Evolutionary conservation across 2,329 filamentous ascomycete genomes (phyloP).

Genomic region (Ophiosphaerella herpotricha): DNA sequence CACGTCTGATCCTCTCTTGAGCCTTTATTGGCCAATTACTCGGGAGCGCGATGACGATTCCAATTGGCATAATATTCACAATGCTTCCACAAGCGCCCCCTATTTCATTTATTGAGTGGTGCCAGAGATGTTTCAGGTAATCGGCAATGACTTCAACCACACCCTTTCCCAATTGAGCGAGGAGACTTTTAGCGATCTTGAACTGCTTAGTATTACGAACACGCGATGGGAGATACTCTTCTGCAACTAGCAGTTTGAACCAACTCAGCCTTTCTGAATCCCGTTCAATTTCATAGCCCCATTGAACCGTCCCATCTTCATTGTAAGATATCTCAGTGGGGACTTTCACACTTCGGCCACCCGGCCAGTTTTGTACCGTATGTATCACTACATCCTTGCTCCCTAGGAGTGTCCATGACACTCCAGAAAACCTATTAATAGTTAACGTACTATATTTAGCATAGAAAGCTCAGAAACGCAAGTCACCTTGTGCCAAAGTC

Average conservation of each 20-base stretch:
- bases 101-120: slow-evolving; percentile 6
- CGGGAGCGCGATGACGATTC: slow-evolving; percentile 9
- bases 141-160: slow-evolving; percentile 7
- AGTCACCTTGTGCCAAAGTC: slow-evolving; percentile 15
- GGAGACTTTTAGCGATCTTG: neutral
- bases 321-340: slow-evolving; percentile 10
- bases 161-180: slow-evolving; percentile 2
- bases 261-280: slow-evolving; percentile 4
- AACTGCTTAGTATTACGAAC: slow-evolving; percentile 1
- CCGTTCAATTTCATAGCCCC: slow-evolving; percentile 11
- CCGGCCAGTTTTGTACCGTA: slow-evolving; percentile 5
- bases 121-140: slow-evolving; percentile 9
- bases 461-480: neutral
- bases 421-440: neutral
- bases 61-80: slow-evolving; percentile 7
- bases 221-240: slow-evolving; percentile 1
- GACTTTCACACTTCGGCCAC: slow-evolving; percentile 5
- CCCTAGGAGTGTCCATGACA: neutral
- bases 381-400: neutral
- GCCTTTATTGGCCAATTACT: slow-evolving; percentile 11
- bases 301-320: slow-evolving; percentile 3
- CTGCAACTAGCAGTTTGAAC: slow-evolving; percentile 15
- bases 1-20: slow-evolving; percentile 4
- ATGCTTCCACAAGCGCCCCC: neutral
- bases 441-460: neutral